phyloP scores from a whole-genome alignment of 345 rosid species.

The Erucastrum elatum region DNA sequence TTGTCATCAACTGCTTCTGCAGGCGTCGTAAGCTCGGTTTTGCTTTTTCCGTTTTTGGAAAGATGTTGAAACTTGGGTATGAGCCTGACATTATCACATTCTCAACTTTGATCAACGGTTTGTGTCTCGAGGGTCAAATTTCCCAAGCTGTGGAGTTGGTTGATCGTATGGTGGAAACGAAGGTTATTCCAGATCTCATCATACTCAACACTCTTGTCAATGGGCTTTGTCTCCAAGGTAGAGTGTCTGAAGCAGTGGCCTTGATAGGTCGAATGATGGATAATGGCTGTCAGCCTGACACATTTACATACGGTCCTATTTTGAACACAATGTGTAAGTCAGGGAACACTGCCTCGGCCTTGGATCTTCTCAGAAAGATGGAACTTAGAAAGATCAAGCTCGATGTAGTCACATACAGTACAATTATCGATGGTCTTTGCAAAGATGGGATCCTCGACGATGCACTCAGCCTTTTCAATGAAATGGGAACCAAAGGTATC shows the following conservation, averaged over 20 bases:
- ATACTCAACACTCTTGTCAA: background rate
- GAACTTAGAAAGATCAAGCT: constrained; percentile 15
- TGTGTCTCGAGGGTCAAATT: background rate
- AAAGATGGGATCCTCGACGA: background rate
- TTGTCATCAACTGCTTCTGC: background rate
- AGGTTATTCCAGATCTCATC: background rate
- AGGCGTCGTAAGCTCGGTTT: background rate
- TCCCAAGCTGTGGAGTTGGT: background rate
- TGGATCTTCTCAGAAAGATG: background rate
- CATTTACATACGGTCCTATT: background rate
- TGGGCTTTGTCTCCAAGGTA: background rate
- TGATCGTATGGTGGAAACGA: background rate
- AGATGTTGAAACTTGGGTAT: background rate
- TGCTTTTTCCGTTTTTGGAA: background rate
- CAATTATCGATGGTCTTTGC: constrained; percentile 22
- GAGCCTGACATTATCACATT: background rate
- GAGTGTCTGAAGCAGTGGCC: background rate
- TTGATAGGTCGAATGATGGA: background rate
- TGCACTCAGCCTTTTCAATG: constrained; percentile 11
- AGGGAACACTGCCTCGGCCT: background rate
- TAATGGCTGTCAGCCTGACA: background rate
- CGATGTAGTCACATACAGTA: constrained; percentile 15
- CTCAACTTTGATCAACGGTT: background rate
- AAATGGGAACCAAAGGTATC: constrained; percentile 9
- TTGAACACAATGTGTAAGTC: background rate